Evolutionary conservation across 176 grass and related monocot species (phyloP), one percentile per base, ranked within the genome.

Genomic region (Triticum timopheevii): DNA sequence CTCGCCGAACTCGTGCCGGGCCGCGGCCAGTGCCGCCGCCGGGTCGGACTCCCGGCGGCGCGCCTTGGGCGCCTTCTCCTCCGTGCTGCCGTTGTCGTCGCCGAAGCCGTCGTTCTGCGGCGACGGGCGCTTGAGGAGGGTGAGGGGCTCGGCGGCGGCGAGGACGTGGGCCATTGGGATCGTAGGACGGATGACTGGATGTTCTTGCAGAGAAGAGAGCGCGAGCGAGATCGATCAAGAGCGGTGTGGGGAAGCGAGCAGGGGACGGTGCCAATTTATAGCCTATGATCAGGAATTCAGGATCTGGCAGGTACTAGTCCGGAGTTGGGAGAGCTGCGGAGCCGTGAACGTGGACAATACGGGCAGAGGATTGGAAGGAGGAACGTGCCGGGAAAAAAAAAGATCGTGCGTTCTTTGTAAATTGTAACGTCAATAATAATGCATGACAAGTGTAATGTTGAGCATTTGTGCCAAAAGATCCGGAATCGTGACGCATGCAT

Each of bases 1-100:
- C 92, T 98, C 96, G 2, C 96, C 96, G 71, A 98, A 98, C 87
- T 98, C 96, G 83, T 98, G 96, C 0, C 96, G 92, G 44, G 88
- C 93, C 71, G 69, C 87, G 7, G 96, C 96, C 65, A 98, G 88
- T 24, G 93, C 90, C 22, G 90, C 92, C 22, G 93, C 96, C 1
- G 96, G 96, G 81, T 98, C 96, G 3, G 77, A 62, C 24, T 84
- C 89, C 1, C 86, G 85, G 36, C 88, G 85, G 0, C 82, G 90
- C 22, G 75, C 69, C 73, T 70, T 76, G 23, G 65, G 36, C 40
- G 35, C 69, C 22, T 50, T 84, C 54, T 86, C 85, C 35, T 83
- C 82, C 61, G 20, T 82, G 49, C 23, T 28, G n/a, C 44, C 80
- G 23, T 89, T 87, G 23, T 85, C 58, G 13, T 79, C 94, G 49